These are phyloP conservation scores for Papiliotrema nemorosa DNA, from an alignment of 1,284 basidiomycete species.

Conservation along the genomic window DNA sequence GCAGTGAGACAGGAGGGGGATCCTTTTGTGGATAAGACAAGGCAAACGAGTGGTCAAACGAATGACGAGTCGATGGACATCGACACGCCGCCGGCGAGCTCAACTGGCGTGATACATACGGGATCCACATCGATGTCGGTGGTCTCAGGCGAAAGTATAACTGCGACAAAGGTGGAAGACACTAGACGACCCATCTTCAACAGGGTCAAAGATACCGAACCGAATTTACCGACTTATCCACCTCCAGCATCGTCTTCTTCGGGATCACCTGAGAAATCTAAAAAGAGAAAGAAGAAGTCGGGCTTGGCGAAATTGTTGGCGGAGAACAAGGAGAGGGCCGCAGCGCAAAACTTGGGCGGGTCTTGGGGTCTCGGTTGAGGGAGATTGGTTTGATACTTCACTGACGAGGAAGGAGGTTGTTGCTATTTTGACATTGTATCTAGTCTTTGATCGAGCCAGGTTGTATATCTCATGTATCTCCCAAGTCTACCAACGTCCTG, in stretches of 20 bases:
- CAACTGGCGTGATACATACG: not conserved
- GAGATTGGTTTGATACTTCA: no score
- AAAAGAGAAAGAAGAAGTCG: slow-evolving; percentile 44
- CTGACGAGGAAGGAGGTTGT: no score
- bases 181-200: slow-evolving; percentile 27
- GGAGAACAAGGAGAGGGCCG: slow-evolving; percentile 41
- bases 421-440: no score
- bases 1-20: slow-evolving; percentile 1
- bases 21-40: not conserved
- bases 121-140: not conserved
- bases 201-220: slow-evolving; percentile 33
- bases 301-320: slow-evolving; percentile 45
- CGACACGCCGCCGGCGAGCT: not conserved
- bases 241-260: slow-evolving; percentile 19
- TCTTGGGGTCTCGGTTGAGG: slow-evolving; percentile 30
- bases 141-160: not conserved
- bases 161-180: not conserved
- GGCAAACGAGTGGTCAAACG: not conserved
- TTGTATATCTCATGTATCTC: no score
- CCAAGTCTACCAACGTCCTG: no score
- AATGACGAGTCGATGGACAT: not conserved
- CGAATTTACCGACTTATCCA: slow-evolving; percentile 39
- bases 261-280: slow-evolving; percentile 10
- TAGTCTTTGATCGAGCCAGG: no score
- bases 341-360: slow-evolving; percentile 12